A percentile compares a stretch with the other conserved stretches of the same genome.
phyloP scores from a whole-genome alignment of 2,329 filamentous ascomycete species.

The Fusarium buxicola region DNA sequence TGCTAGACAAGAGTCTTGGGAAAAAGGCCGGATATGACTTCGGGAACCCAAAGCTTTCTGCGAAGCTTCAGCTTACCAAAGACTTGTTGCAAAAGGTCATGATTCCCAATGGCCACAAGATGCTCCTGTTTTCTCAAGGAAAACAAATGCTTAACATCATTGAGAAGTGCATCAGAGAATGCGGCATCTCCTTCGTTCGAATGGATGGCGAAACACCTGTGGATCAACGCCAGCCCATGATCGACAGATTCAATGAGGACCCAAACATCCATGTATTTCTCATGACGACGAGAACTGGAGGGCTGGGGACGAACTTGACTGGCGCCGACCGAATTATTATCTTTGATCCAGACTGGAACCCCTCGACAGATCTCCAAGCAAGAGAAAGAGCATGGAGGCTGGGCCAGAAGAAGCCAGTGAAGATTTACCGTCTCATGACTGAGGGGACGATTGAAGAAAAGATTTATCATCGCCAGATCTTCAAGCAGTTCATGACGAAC shows the following conservation, averaged over 20 bases:
- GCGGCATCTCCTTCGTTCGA: slow-evolving; percentile 79
- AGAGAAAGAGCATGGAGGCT: slow-evolving; percentile 95
- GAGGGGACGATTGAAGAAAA: slow-evolving; percentile 99
- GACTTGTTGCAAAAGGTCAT: slow-evolving; percentile 83
- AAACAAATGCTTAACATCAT: slow-evolving; percentile 96
- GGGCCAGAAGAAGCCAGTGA: slow-evolving; percentile 93
- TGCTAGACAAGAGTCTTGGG: slow-evolving; percentile 72
- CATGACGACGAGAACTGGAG: slow-evolving; percentile 94
- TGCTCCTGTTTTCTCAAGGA: slow-evolving; percentile 90
- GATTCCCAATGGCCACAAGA: slow-evolving; percentile 92
- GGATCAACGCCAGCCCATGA: slow-evolving; percentile 86
- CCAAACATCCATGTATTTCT: slow-evolving; percentile 87
- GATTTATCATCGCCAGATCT: slow-evolving; percentile 98
- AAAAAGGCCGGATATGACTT: slow-evolving; percentile 77
- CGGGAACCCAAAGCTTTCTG: slow-evolving; percentile 82
- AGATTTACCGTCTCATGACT: slow-evolving; percentile 97
- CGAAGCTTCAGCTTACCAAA: slow-evolving; percentile 96
- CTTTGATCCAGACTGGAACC: slow-evolving; percentile 99
- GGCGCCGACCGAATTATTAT: slow-evolving; percentile 97
- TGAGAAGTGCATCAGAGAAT: slow-evolving; percentile 80
- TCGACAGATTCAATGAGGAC: slow-evolving; percentile 91
- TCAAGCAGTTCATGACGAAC: slow-evolving; percentile 97
- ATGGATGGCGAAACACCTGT: slow-evolving; percentile 96
- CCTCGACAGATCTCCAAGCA: slow-evolving; percentile 94
- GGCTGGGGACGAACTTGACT: slow-evolving; percentile 92